Conservation (phyloP, 2,329 filamentous ascomycete genomes). For the Xylariaceae sp. region DNA sequence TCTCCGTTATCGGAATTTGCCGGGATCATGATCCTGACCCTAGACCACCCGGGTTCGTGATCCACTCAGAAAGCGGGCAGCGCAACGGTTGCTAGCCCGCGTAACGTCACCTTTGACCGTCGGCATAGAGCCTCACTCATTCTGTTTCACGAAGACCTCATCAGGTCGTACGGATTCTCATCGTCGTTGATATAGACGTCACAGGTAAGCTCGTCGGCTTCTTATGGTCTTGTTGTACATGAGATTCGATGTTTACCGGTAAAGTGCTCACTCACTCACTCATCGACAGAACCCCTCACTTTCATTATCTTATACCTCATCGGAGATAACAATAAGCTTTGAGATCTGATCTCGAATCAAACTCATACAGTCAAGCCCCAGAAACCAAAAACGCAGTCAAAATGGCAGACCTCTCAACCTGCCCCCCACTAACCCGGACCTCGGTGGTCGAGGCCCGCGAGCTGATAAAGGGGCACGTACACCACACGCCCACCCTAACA, state of each 20-base stretch:
- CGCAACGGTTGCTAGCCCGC: background rate
- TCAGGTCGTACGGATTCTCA: too few species aligned
- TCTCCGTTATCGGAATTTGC: conserved; percentile 14
- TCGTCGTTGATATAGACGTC: background rate
- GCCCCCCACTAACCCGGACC: conserved; percentile 62
- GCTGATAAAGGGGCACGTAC: conserved; percentile 69
- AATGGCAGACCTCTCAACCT: conserved; percentile 49
- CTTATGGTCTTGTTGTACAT: background rate
- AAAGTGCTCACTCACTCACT: too few species aligned
- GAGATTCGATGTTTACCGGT: too few species aligned
- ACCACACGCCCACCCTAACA: conserved; percentile 78
- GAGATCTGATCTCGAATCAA: background rate
- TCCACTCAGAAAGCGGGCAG: conserved; percentile 8
- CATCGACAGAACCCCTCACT: too few species aligned
- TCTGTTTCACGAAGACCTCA: too few species aligned
- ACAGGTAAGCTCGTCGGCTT: background rate
- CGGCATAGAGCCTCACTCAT: too few species aligned
- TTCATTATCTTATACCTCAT: too few species aligned
- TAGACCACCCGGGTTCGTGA: background rate
- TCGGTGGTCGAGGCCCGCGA: conserved; percentile 68
- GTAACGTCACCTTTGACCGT: background rate
- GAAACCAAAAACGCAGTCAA: too few species aligned
- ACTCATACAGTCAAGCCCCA: too few species aligned
- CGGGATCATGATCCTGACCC: background rate
- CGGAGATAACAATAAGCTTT: too few species aligned